phyloP scores from a whole-genome alignment of 352 stramenopile genomes.

The Pythium angustatum region DNA sequence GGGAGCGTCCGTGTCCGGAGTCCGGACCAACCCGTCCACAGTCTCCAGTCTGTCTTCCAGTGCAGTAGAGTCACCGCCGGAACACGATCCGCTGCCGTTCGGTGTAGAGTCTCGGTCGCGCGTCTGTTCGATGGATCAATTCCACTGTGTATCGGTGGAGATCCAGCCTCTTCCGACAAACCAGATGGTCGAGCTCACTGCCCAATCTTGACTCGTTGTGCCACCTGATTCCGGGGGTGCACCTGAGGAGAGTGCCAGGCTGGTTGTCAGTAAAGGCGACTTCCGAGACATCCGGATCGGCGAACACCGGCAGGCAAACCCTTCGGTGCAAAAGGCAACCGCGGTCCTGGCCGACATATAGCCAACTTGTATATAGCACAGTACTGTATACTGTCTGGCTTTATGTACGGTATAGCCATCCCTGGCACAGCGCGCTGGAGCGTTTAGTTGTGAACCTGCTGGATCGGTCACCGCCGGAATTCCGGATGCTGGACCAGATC shows the following conservation, averaged over 20 bases:
- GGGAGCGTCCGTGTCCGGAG: not conserved
- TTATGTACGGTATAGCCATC: no score
- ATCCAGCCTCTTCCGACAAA: not conserved
- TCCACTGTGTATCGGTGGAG: no score
- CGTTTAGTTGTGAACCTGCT: constrained; percentile 2
- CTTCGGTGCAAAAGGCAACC: not conserved
- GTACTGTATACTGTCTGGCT: no score
- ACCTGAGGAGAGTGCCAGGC: not conserved
- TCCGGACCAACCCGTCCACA: no score
- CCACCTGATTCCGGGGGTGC: constrained; percentile 8
- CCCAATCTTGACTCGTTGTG: not conserved
- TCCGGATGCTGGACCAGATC: not conserved
- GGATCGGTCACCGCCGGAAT: not conserved
- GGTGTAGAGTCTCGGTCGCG: not conserved
- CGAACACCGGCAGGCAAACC: no score
- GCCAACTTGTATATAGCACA: no score
- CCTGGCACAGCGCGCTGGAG: constrained; percentile 8
- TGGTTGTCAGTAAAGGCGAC: not conserved
- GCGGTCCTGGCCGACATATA: not conserved
- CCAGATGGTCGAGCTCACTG: not conserved
- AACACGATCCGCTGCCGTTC: not conserved
- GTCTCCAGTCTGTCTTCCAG: no score
- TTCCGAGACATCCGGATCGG: no score
- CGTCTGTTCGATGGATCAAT: constrained; percentile 3
- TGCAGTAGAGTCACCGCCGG: not conserved